phyloP scores from a whole-genome alignment of 2,329 filamentous ascomycete genomes.

The Uncinocarpus reesii region DNA sequence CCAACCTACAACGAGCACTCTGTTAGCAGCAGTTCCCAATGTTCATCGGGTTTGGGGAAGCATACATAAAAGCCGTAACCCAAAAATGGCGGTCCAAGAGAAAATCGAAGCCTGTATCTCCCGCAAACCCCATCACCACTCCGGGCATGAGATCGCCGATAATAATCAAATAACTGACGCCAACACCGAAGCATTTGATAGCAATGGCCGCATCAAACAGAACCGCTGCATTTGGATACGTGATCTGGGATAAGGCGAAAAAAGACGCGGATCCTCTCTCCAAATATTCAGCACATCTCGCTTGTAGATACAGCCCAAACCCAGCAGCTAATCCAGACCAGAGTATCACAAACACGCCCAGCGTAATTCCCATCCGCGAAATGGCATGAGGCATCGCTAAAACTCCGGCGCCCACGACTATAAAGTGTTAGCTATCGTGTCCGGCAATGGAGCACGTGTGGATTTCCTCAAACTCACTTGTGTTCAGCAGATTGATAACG shows the following conservation, averaged over 20 bases:
- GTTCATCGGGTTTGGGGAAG: conserved; percentile 11
- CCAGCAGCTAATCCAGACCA: conserved; percentile 85
- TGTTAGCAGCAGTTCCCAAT: background rate
- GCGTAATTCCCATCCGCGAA: conserved; percentile 85
- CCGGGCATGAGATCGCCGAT: conserved; percentile 98
- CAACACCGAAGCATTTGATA: conserved; percentile 96
- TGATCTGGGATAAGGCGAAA: conserved; percentile 92
- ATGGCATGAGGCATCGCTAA: conserved; percentile 93
- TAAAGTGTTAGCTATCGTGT: conserved; percentile 4
- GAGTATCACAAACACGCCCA: conserved; percentile 72
- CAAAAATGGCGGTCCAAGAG: conserved; percentile 87
- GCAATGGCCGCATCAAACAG: conserved; percentile 93
- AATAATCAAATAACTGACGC: conserved; percentile 95
- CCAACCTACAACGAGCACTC: conserved; percentile 46
- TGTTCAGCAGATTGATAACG: conserved; percentile 91
- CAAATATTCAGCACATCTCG: conserved; percentile 83
- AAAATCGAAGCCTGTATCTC: conserved; percentile 55
- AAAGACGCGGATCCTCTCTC: conserved; percentile 84
- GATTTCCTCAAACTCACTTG: conserved; percentile 51
- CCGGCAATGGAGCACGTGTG: conserved; percentile 12
- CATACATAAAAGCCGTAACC: conserved; percentile 91
- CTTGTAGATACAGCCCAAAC: conserved; percentile 90
- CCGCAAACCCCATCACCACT: conserved; percentile 71
- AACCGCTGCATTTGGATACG: conserved; percentile 90
- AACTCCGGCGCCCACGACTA: conserved; percentile 86